Percentiles rank a stretch among this genome's conserved stretches.
Evolutionary conservation across 202 grass and related monocot genomes (phyloP).

Genomic region (Dendrocalamus latiflorus): DNA sequence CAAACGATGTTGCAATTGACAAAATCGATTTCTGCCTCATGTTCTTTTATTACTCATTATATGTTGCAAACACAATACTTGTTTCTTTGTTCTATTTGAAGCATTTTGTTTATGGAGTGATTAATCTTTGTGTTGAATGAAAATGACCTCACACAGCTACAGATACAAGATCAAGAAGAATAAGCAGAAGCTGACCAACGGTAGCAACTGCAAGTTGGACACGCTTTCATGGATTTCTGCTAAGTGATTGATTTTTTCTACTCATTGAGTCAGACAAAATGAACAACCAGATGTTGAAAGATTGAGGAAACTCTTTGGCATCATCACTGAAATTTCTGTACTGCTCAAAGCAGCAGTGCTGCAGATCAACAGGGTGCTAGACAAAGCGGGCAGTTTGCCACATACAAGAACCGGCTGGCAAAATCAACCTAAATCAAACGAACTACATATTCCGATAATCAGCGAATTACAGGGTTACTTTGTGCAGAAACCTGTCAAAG

Average conservation of each 20-base stretch:
- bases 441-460: background rate
- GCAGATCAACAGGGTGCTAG: too few relatives aligned
- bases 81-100: background rate
- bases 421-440: constrained; percentile 11
- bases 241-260: background rate
- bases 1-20: background rate
- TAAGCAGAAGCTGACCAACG: background rate
- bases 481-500: constrained; percentile 16
- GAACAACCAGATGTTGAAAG: background rate
- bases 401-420: background rate
- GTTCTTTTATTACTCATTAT: background rate
- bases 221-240: background rate
- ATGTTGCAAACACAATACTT: background rate
- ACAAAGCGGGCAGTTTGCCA: background rate
- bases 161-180: background rate
- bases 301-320: background rate
- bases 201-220: background rate
- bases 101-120: background rate
- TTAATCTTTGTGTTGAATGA: background rate
- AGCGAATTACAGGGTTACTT: background rate
- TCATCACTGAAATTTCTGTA: constrained; percentile 4
- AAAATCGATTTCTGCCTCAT: background rate
- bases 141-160: background rate
- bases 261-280: background rate
- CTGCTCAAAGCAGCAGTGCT: background rate